Conservation (phyloP, 768 basidiomycete genomes). For the Scleroderma bovista region DNA sequence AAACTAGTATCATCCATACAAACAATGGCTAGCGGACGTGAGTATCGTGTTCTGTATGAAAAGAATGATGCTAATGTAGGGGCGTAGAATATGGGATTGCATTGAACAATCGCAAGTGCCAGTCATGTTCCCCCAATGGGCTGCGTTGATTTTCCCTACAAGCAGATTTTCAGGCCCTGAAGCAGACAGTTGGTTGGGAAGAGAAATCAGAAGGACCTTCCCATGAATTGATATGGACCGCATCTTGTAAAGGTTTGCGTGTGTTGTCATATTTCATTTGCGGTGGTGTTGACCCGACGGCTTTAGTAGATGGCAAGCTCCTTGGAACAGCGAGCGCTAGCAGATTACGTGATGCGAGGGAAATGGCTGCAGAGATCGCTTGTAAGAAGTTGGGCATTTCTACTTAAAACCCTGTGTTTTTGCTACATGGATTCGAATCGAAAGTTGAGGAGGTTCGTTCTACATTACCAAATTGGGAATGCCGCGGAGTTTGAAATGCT, state of each 20-base stretch:
- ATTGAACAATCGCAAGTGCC: slow-evolving; percentile 44
- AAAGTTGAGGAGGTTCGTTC: not conserved
- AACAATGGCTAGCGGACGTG: slow-evolving; percentile 19
- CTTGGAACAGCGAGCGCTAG: slow-evolving; percentile 43
- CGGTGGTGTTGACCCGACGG: not conserved
- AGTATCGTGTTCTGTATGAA: slow-evolving; percentile 1
- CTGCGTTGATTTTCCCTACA: not conserved
- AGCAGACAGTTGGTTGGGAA: slow-evolving; percentile 43
- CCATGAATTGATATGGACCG: slow-evolving; percentile 43
- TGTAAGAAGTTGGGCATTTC: slow-evolving; percentile 28
- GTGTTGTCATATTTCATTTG: not conserved
- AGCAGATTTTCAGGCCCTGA: slow-evolving; percentile 18
- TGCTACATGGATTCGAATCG: not conserved
- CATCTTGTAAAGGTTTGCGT: slow-evolving; percentile 51
- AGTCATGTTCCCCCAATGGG: not conserved
- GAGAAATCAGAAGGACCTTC: slow-evolving; percentile 38
- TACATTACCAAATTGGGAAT: not conserved
- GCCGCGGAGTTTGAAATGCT: not conserved
- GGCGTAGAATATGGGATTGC: slow-evolving; percentile 26
- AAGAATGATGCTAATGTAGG: slow-evolving; percentile 9
- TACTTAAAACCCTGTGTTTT: not conserved
- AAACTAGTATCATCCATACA: no score
- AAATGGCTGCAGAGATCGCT: slow-evolving; percentile 42
- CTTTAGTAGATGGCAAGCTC: slow-evolving; percentile 41
- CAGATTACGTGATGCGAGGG: slow-evolving; percentile 43